These are phyloP conservation scores for Candida ovalis DNA, from an alignment of 805 yeast species.

Conservation along the genomic window DNA sequence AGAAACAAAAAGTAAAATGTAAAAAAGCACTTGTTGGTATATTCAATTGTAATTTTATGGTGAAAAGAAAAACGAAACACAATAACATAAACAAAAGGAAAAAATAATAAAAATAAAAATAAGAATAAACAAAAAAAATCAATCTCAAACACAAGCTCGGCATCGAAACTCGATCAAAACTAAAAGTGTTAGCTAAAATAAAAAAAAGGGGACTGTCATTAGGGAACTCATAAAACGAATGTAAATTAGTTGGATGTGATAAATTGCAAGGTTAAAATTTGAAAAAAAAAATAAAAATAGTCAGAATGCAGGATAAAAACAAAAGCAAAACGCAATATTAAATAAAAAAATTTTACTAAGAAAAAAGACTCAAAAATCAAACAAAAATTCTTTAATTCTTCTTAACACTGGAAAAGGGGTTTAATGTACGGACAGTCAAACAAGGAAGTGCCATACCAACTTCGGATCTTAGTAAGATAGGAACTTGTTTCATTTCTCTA, in stretches of 20 bases:
- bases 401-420: constrained; percentile 56
- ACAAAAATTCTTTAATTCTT: constrained; percentile 7
- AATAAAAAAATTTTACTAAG: background rate
- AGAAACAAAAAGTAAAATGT: no score
- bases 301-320: background rate
- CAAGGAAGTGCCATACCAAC: constrained; percentile 96
- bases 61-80: no score
- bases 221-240: constrained; percentile 15
- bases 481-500: constrained; percentile 70
- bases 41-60: no score
- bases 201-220: constrained; percentile 3
- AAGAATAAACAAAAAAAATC: no score
- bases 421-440: constrained; percentile 83
- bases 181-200: background rate
- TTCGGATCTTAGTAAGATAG: constrained; percentile 84
- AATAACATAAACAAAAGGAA: no score
- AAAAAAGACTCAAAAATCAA: constrained; percentile 1
- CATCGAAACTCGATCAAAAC: background rate
- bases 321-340: constrained; percentile 1
- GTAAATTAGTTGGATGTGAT: constrained; percentile 11
- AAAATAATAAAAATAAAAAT: no score
- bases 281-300: background rate
- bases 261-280: background rate
- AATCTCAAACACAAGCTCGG: no score
- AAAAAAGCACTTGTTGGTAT: no score